Percentiles rank a stretch among this genome's conserved stretches.
These are phyloP conservation scores for Nicotiana attenuata DNA, from an alignment of 257 asterid genomes.

Conservation along the genomic window DNA sequence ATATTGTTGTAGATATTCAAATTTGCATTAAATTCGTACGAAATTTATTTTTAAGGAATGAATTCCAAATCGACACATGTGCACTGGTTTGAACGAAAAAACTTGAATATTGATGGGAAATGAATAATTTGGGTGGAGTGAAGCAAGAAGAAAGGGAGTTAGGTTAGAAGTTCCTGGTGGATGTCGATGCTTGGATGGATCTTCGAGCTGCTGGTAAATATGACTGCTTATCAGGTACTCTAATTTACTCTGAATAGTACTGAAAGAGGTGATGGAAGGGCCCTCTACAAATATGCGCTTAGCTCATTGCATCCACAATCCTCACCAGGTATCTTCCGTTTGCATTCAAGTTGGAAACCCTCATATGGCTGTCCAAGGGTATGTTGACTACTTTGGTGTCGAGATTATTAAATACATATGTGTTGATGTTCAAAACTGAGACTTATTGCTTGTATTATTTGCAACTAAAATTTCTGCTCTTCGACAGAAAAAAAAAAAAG, in stretches of 20 bases:
- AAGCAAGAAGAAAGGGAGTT: too few relatives aligned
- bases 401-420: slow-evolving; percentile 57
- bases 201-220: slow-evolving; percentile 47
- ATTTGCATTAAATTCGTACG: too few relatives aligned
- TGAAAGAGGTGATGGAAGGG: slow-evolving; percentile 64
- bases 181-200: slow-evolving; percentile 92
- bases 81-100: too few relatives aligned
- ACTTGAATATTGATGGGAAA: too few relatives aligned
- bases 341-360: slow-evolving; percentile 87
- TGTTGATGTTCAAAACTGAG: background rate
- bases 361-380: slow-evolving; percentile 74
- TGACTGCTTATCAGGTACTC: slow-evolving; percentile 43
- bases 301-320: slow-evolving; percentile 50
- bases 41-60: too few relatives aligned
- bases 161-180: slow-evolving; percentile 60
- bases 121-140: too few relatives aligned
- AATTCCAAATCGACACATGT: too few relatives aligned
- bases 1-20: too few relatives aligned
- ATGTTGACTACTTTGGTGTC: slow-evolving; percentile 79
- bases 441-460: background rate
- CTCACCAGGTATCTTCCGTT: slow-evolving; percentile 53
- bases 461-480: background rate
- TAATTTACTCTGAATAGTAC: slow-evolving; percentile 69
- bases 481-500: background rate
- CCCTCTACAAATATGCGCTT: slow-evolving; percentile 72